Conservation (phyloP, 768 basidiomycete genomes). For the Punctularia strigosozonata region DNA sequence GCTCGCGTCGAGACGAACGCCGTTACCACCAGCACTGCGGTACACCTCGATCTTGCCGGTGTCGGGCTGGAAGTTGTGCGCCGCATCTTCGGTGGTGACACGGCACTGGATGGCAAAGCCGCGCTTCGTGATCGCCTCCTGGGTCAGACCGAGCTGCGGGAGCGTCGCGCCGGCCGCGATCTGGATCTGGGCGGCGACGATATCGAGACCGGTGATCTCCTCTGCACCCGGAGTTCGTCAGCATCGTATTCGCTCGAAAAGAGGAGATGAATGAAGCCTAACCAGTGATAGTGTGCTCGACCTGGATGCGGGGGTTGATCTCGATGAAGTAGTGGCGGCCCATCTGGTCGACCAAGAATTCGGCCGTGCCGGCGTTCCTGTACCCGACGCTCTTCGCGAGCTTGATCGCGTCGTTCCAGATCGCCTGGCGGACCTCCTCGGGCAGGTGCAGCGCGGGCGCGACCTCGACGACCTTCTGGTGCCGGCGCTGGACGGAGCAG, state of each 20-base stretch:
- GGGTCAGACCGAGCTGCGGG: conserved; percentile 88
- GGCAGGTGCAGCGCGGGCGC: conserved; percentile 92
- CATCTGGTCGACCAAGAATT: conserved; percentile 96
- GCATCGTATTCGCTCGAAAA: not conserved
- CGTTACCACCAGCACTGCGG: conserved; percentile 96
- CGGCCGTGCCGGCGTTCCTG: conserved; percentile 94
- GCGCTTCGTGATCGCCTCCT: conserved; percentile 91
- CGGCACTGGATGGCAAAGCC: conserved; percentile 98
- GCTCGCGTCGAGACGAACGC: conserved; percentile 91
- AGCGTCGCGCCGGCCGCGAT: conserved; percentile 98
- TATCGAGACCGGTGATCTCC: conserved; percentile 99
- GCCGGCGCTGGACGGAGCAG: conserved; percentile 94
- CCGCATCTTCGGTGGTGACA: conserved; percentile 94
- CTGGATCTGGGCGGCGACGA: conserved; percentile 98
- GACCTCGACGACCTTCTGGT: conserved; percentile 99
- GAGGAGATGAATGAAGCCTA: conserved; percentile 9
- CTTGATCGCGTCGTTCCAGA: conserved; percentile 86
- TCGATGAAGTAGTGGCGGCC: conserved; percentile 99
- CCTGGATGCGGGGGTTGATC: conserved; percentile 98
- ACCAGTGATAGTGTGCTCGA: conserved; percentile 99
- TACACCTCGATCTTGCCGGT: conserved; percentile 99
- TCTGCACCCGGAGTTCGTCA: conserved; percentile 34
- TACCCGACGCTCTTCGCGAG: conserved; percentile 90
- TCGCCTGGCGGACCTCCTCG: conserved; percentile 82
- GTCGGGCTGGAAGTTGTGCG: conserved; percentile 90